Evolutionary conservation across 768 basidiomycete genomes (phyloP).

Genomic region (Termitomyces sp.): DNA sequence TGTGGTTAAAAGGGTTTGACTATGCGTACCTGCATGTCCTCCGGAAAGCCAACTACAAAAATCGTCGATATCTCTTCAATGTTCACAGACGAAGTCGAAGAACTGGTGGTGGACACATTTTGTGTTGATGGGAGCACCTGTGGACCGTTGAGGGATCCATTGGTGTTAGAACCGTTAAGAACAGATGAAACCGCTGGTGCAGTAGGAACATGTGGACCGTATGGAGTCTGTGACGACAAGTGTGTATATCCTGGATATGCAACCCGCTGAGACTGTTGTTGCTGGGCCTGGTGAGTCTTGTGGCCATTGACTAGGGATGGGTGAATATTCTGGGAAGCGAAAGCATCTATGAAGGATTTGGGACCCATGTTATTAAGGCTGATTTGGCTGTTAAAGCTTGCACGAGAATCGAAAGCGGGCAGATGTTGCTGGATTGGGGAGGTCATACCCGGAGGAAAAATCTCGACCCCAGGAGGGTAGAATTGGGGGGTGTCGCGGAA

Average conservation of each 20-base stretch:
- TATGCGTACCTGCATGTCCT: constrained; percentile 88
- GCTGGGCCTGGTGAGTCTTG: constrained; percentile 17
- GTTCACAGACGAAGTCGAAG: constrained; percentile 21
- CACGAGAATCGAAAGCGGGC: constrained; percentile 30
- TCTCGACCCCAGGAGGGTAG: constrained; percentile 26
- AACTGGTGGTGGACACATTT: constrained; percentile 18
- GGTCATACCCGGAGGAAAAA: constrained; percentile 30
- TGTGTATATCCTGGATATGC: constrained; percentile 30
- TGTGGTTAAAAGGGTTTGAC: neutral
- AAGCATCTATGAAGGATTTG: constrained; percentile 26
- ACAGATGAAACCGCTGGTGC: constrained; percentile 20
- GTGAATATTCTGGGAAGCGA: constrained; percentile 15
- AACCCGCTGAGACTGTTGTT: constrained; percentile 24
- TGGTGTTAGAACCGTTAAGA: constrained; percentile 13
- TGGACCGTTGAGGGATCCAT: constrained; percentile 12
- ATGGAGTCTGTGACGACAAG: constrained; percentile 71
- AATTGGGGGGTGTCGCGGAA: constrained; percentile 29
- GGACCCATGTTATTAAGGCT: constrained; percentile 19
- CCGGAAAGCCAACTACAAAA: constrained; percentile 98
- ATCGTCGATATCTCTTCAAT: constrained; percentile 94
- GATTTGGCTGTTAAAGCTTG: constrained; percentile 23
- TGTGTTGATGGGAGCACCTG: constrained; percentile 22
- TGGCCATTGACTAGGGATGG: constrained; percentile 13
- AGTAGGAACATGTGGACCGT: constrained; percentile 59
- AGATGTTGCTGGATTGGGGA: constrained; percentile 34